A percentile compares a stretch with the other conserved stretches of the same genome.
Evolutionary conservation across 805 yeast species (phyloP).

Genomic region (Barnettozyma sp.): DNA sequence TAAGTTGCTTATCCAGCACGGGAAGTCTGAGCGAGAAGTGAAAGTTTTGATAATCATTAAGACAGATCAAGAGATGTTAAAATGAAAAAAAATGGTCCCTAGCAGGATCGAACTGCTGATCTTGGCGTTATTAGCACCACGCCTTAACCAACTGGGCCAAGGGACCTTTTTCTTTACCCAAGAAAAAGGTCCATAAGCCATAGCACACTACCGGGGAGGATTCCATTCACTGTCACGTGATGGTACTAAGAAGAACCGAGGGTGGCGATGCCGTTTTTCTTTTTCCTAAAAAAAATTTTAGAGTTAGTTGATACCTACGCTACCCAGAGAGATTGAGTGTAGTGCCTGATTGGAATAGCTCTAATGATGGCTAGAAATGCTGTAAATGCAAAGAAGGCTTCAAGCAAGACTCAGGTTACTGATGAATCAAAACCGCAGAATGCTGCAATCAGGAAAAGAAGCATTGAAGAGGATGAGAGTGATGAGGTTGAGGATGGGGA

Average conservation of each 20-base stretch:
- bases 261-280: too few species aligned
- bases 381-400: conserved; percentile 1
- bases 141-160: conserved; percentile 59
- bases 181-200: too few species aligned
- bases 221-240: too few species aligned
- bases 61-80: too few species aligned
- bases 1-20: too few species aligned
- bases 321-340: not conserved
- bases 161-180: conserved; percentile 30
- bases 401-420: conserved; percentile 1
- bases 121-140: conserved; percentile 50
- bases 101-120: conserved; percentile 86
- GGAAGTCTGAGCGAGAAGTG: not conserved
- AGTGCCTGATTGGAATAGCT: not conserved
- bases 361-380: conserved; percentile 1
- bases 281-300: conserved; percentile 3
- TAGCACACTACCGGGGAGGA: too few species aligned
- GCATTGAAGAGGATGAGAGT: conserved; percentile 14
- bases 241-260: too few species aligned
- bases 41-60: not conserved
- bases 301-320: not conserved
- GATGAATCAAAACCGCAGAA: not conserved
- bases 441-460: conserved; percentile 17
- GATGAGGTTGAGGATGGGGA: conserved; percentile 15
- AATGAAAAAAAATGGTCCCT: conserved; percentile 51